Percentiles rank a stretch among this genome's conserved stretches.
Evolutionary conservation across 768 basidiomycete species (phyloP).

Genomic region (Hysterangium stoloniferum): DNA sequence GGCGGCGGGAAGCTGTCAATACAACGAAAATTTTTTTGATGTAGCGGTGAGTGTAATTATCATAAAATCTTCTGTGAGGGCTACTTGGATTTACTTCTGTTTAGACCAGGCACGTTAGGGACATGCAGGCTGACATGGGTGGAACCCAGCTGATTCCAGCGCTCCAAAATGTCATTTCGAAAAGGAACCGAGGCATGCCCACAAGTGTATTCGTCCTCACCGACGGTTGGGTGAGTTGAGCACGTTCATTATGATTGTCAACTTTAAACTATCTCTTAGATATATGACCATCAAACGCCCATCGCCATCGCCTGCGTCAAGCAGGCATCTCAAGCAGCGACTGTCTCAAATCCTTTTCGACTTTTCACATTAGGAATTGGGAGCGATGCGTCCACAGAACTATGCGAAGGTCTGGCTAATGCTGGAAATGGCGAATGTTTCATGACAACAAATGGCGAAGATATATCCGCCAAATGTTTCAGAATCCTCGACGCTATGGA

Average conservation of each 20-base stretch:
- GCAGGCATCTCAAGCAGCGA: conserved; percentile 27
- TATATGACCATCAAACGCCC: conserved; percentile 17
- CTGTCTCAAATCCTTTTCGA: conserved; percentile 32
- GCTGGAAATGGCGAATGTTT: conserved; percentile 45
- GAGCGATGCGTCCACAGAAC: conserved; percentile 36
- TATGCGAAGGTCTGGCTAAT: conserved; percentile 47
- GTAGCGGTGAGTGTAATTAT: too few relatives aligned
- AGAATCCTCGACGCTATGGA: conserved; percentile 44
- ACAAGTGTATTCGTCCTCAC: conserved; percentile 51
- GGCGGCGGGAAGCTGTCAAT: background rate
- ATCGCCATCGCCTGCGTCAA: conserved; percentile 15
- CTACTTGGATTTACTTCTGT: background rate
- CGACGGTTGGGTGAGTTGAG: conserved; percentile 40
- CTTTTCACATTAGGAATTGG: conserved; percentile 58
- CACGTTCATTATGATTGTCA: background rate
- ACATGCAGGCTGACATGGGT: conserved; percentile 36
- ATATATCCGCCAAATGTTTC: conserved; percentile 41
- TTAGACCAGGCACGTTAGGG: conserved; percentile 21
- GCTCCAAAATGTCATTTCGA: conserved; percentile 30
- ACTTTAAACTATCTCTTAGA: conserved; percentile 3
- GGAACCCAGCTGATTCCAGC: conserved; percentile 46
- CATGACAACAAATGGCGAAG: conserved; percentile 38
- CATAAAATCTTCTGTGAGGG: background rate
- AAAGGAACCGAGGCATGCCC: conserved; percentile 28
- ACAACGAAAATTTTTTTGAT: background rate